Base-by-base conservation (phyloP, 1,284 basidiomycete species). In the Termitomyces sp. region DNA sequence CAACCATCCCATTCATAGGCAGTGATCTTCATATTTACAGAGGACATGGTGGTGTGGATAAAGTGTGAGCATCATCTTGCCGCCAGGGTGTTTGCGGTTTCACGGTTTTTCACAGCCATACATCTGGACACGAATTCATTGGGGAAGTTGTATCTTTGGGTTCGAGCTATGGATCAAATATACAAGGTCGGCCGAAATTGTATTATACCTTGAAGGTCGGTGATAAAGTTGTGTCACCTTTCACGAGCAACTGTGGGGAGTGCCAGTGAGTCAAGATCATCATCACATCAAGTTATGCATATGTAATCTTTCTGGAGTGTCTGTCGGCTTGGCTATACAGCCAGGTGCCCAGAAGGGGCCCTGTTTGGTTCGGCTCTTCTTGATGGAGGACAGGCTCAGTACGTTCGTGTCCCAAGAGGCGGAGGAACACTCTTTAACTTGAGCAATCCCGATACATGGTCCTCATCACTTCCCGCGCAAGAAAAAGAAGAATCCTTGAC, bases 361-460 rank as follows among this genome's bases (percentile, higher is more conserved):
- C 75, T 92, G 8, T 90, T 94, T 66, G 93, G 93, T 36, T 83
- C 83, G 33, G 82, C 86, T 0, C 65, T 70, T 9, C 79, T 92
- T 0, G 84, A 87, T 7, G 94, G 93, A 10, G 90, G 84, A 1
- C 94, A 96, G 73, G 92, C 92, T 0, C 92, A 94, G 69, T 96
- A 88, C 67, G 79, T 92, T 3, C 82, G 87, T 28, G 83, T 93
- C 10, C 91, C 91, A 5, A 81, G 81, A 54, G 91, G 87, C 0
- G 90, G 90, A 26, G 88, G 88, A 17, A 90, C 88, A 0, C 77
- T 92, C 5, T 90, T 87, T 73, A 84, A 79, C 57, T 75, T 90
- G 38, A 78, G 75, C 54, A 73, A 80, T 33, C 70, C 77, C 3
- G 66, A 68, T 46, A 75, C 68, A 28, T 74, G 67, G 65, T 72